Evolutionary conservation across 495 filamentous ascomycete genomes (phyloP), one percentile per base, ranked within the genome.

Genomic region (Chaetomium tenue): DNA sequence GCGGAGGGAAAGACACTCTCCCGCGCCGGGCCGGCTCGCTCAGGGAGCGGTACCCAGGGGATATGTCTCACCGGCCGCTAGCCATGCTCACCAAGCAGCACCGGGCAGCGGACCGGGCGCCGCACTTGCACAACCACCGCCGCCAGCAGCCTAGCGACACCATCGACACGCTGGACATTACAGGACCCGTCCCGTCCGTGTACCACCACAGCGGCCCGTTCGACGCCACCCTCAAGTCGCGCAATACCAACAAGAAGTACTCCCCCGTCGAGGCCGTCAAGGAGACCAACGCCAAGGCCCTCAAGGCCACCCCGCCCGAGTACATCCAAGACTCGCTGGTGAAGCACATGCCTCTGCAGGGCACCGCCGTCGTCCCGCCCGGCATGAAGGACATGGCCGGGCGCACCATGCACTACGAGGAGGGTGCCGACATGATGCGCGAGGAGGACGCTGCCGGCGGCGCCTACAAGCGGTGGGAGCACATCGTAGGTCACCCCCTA

Each of bases 171-270:
- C 83, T 98, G 0, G 94, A 96, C 68, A 76, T 79, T 58, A 74
- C 79, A 1, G 70, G 72, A 9, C 76, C 87, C 2, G 16, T 68
- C 9, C 81, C 80, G 3, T 79, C 81, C 20, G 76, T 74, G 9
- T 98, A 96, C 70, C 94, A 98, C 72, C 94, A 98, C 68, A 90
- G 89, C 61, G 94, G 94, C 0, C 94, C 94, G 0, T 98, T 90
- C 67, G 94, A 98, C 73, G 91, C 94, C 0, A 88, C 89, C 5
- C 81, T 90, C 52, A 76, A 87, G 7, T 83, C 90, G 28, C 79
- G 89, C 23, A 96, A 97, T 74, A 76, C 73, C n/a, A 74, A 84
- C 68, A 80, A 74, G 70, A 77, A 81, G 58, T 80, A 73, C 68
- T 71, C 90, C 78, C 94, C 94, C 0, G 74, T 98, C 16, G 91